Conservation (phyloP, 192 early-diverging fungal species). For the Thamnidium elegans region DNA sequence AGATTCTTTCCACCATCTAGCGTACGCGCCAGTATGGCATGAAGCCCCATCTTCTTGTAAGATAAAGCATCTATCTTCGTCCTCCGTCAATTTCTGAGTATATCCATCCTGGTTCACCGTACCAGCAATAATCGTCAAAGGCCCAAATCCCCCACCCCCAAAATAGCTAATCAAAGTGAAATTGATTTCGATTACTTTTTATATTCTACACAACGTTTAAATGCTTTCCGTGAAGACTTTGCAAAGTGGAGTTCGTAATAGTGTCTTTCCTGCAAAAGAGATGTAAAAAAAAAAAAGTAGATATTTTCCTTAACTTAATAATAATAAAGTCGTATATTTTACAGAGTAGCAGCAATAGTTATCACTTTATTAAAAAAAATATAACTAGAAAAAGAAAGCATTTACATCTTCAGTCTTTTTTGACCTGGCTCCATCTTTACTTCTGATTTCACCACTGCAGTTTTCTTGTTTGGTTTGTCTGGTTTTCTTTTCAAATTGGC, state of each 20-base stretch:
- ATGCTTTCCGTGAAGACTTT: slow-evolving; percentile 40
- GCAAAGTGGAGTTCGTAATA: slow-evolving; percentile 7
- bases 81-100: not conserved
- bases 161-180: slow-evolving; percentile 59
- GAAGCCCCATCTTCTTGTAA: not conserved
- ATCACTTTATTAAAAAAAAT: no score
- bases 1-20: not conserved
- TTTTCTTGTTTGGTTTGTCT: no score
- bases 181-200: slow-evolving; percentile 77
- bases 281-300: no score
- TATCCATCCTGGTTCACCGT: not conserved
- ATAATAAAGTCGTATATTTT: no score
- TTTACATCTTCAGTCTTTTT: no score
- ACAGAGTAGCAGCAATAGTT: no score
- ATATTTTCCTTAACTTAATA: no score
- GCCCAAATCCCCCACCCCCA: not conserved
- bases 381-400: no score
- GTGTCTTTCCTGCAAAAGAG: no score
- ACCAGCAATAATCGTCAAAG: not conserved
- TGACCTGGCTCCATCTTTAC: no score
- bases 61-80: not conserved
- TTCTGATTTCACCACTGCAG: no score
- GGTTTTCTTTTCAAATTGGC: no score
- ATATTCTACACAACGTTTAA: slow-evolving; percentile 56
- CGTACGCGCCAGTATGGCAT: not conserved